These are phyloP conservation scores for Tillandsia fasciculata DNA, from an alignment of 176 grass and related monocot genomes.

Conservation along the genomic window DNA sequence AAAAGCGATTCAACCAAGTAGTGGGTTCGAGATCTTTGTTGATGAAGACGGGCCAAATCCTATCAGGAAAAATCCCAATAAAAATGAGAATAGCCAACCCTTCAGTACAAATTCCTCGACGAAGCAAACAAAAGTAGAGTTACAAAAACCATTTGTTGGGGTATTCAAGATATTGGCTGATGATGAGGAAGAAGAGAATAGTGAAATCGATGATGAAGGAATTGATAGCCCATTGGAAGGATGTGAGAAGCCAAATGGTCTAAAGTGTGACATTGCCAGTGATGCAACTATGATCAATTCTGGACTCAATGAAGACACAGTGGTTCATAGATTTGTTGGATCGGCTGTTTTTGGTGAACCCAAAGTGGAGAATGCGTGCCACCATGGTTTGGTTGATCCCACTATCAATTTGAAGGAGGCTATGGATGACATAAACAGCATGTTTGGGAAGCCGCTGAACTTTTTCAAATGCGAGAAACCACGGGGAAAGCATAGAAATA, in stretches of 20 bases:
- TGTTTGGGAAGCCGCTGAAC: conserved; percentile 82
- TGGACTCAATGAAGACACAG: conserved; percentile 49
- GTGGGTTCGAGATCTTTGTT: conserved; percentile 66
- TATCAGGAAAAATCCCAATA: conserved; percentile 17
- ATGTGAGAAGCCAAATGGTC: conserved; percentile 16
- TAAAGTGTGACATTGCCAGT: conserved; percentile 8
- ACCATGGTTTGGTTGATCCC: conserved; percentile 78
- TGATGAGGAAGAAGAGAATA: conserved; percentile 46
- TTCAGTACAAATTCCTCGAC: conserved; percentile 8
- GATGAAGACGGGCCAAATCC: conserved; percentile 51
- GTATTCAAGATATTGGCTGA: conserved; percentile 66
- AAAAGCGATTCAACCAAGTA: conserved; percentile 35
- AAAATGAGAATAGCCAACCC: not conserved
- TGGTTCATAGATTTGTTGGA: conserved; percentile 79
- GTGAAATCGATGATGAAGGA: conserved; percentile 15
- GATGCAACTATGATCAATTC: conserved; percentile 24
- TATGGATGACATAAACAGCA: conserved; percentile 85
- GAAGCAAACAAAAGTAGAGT: conserved; percentile 8
- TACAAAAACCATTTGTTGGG: conserved; percentile 46
- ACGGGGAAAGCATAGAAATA: conserved; percentile 27
- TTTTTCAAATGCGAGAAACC: conserved; percentile 41
- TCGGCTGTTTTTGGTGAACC: conserved; percentile 57
- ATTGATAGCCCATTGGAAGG: conserved; percentile 8
- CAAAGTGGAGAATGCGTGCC: conserved; percentile 86
- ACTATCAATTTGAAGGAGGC: conserved; percentile 83